phyloP scores from a whole-genome alignment of 352 stramenopile genomes.

The Phytophthora hybrid region DNA sequence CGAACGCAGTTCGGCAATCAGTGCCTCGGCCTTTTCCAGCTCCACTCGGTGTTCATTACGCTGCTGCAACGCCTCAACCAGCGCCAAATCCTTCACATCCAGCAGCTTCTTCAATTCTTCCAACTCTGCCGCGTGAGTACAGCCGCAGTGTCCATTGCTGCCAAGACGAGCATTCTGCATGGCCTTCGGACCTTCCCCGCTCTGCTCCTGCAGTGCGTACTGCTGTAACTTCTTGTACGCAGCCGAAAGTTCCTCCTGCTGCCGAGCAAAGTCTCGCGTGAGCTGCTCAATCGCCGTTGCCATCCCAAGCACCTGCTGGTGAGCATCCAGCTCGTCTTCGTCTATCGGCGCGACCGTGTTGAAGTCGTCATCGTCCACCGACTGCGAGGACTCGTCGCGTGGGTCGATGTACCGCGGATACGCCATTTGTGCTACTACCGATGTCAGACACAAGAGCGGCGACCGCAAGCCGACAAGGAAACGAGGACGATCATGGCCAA shows the following conservation, averaged over 20 bases:
- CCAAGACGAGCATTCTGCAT: conserved; percentile 1
- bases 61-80: conserved; percentile 65
- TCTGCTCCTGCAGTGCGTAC: conserved; percentile 34
- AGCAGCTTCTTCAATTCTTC: conserved; percentile 52
- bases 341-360: conserved; percentile 3
- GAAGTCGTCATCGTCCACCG: conserved; percentile 7
- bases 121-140: conserved; percentile 41
- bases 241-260: conserved; percentile 59
- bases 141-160: conserved; percentile 25
- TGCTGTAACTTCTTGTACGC: conserved; percentile 69
- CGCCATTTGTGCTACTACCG: conserved; percentile 24
- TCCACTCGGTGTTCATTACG: conserved; percentile 61
- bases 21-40: conserved; percentile 53
- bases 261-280: conserved; percentile 62
- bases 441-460: neutral
- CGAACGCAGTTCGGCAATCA: conserved; percentile 51
- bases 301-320: conserved; percentile 75
- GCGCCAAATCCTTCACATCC: conserved; percentile 60
- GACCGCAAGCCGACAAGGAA: conserved; percentile 1
- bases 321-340: conserved; percentile 50
- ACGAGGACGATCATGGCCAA: conserved; percentile 21
- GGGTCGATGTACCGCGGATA: conserved; percentile 18
- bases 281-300: conserved; percentile 68
- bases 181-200: neutral
- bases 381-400: neutral